A percentile compares a stretch with the other conserved stretches of the same genome.
Conservation (phyloP, 192 early-diverging fungal genomes). For the Blastocladiella britannica region DNA sequence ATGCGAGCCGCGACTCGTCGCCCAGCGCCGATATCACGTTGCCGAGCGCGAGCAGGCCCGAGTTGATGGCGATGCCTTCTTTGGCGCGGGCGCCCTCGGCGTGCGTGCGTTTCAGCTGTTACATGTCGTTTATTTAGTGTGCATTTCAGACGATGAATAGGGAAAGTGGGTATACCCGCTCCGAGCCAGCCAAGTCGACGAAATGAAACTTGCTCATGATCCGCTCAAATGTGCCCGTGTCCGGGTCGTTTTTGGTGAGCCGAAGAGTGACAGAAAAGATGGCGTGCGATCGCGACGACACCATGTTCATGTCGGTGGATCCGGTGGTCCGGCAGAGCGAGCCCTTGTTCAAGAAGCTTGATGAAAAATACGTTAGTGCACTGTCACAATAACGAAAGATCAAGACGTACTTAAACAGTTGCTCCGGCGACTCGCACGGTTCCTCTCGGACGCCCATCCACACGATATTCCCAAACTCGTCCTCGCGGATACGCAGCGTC, state of each 20-base stretch:
- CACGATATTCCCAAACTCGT: slow-evolving; percentile 38
- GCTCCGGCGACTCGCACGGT: background rate
- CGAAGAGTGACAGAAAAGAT: slow-evolving; percentile 80
- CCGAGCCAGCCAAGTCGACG: slow-evolving; percentile 95
- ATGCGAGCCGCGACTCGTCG: slow-evolving; percentile 27
- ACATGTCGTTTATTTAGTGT: background rate
- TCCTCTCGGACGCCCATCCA: slow-evolving; percentile 8
- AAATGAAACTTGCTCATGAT: slow-evolving; percentile 87
- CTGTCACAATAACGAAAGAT: background rate
- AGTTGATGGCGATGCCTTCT: slow-evolving; percentile 95
- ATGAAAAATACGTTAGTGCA: background rate
- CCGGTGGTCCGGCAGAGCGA: slow-evolving; percentile 64
- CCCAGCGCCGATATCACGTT: slow-evolving; percentile 97
- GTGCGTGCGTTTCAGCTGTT: slow-evolving; percentile 66
- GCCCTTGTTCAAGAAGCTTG: slow-evolving; percentile 38
- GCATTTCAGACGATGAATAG: background rate
- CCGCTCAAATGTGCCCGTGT: slow-evolving; percentile 29
- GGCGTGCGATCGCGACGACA: slow-evolving; percentile 86
- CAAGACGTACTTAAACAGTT: background rate
- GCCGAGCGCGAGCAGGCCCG: slow-evolving; percentile 81
- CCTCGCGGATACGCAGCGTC: slow-evolving; percentile 48
- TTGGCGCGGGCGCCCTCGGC: slow-evolving; percentile 79
- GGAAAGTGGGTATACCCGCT: slow-evolving; percentile 24
- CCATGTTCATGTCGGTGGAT: slow-evolving; percentile 93
- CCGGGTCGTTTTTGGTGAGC: slow-evolving; percentile 10